Evolutionary conservation across 2,329 filamentous ascomycete species (phyloP).

Genomic region (Ceratocystis smalleyi): DNA sequence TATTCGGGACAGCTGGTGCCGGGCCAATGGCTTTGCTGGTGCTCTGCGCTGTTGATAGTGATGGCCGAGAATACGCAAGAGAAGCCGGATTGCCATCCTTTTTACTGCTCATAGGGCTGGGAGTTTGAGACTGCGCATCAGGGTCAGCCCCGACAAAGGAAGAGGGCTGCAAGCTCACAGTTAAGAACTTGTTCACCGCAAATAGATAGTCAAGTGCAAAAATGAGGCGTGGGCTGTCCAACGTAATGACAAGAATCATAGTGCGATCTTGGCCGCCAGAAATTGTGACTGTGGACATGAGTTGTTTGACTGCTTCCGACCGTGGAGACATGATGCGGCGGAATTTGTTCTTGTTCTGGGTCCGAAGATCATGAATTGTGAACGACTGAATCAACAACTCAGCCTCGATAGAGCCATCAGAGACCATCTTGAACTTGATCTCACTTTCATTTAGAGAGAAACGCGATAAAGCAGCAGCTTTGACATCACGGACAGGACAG

Average conservation of each 20-base stretch:
- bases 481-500: constrained; percentile 61
- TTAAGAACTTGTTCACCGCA: constrained; percentile 69
- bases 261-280: constrained; percentile 58
- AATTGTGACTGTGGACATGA: constrained; percentile 94
- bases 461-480: constrained; percentile 70
- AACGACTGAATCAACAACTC: constrained; percentile 90
- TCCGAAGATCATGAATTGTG: constrained; percentile 85
- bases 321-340: constrained; percentile 95
- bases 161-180: constrained; percentile 46
- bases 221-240: constrained; percentile 89
- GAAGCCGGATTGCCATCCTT: too few relatives aligned
- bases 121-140: constrained; percentile 27
- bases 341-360: constrained; percentile 83
- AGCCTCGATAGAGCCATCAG: constrained; percentile 77
- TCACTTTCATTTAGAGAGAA: constrained; percentile 90
- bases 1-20: constrained; percentile 16
- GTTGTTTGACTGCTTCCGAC: constrained; percentile 88
- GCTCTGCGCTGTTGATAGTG: constrained; percentile 26
- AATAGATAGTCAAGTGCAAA: constrained; percentile 94
- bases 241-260: constrained; percentile 77
- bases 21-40: constrained; percentile 1
- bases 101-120: neutral
- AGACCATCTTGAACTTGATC: constrained; percentile 83
- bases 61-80: neutral
- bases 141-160: constrained; percentile 41